A percentile compares a stretch with the other conserved stretches of the same genome.
Evolutionary conservation across 2,329 filamentous ascomycete genomes (phyloP).

Genomic region (Sclerotinia nivalis): DNA sequence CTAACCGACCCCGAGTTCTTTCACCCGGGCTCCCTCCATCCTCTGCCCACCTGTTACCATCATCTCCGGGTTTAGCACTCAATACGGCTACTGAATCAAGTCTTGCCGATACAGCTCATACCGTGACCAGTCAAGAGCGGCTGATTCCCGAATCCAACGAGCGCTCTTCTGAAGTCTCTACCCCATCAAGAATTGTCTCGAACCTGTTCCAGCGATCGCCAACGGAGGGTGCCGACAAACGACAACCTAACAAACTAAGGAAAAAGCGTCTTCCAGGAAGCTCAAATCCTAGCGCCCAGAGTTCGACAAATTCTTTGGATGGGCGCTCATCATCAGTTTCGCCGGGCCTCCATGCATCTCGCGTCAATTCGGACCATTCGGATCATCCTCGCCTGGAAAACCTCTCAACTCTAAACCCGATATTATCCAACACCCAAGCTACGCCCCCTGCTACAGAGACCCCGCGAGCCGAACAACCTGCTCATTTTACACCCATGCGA

Average conservation of each 20-base stretch:
- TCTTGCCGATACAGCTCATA: constrained; percentile 32
- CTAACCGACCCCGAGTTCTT: constrained; percentile 30
- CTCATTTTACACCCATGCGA: constrained; percentile 28
- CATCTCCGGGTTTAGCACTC: constrained; percentile 31
- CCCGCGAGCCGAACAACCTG: constrained; percentile 32
- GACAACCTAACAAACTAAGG: constrained; percentile 85
- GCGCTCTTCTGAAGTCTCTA: constrained; percentile 33
- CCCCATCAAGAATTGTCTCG: constrained; percentile 69
- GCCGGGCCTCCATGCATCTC: constrained; percentile 39
- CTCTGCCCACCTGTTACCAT: constrained; percentile 31
- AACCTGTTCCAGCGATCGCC: constrained; percentile 72
- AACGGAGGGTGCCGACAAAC: constrained; percentile 58
- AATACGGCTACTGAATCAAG: constrained; percentile 30
- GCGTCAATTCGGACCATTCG: constrained; percentile 38
- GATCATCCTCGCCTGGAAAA: constrained; percentile 37
- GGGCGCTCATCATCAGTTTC: constrained; percentile 40
- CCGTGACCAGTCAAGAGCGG: constrained; percentile 51
- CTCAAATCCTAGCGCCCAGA: constrained; percentile 83
- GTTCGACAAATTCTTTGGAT: constrained; percentile 77
- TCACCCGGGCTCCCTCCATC: constrained; percentile 31
- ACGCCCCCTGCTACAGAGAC: constrained; percentile 35
- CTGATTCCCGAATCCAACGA: constrained; percentile 43
- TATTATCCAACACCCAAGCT: constrained; percentile 30
- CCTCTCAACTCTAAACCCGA: constrained; percentile 30
- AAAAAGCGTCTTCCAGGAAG: constrained; percentile 79